These are phyloP conservation scores for Rhododendron simsii DNA, from an alignment of 148 eudicot species.

Conservation along the genomic window DNA sequence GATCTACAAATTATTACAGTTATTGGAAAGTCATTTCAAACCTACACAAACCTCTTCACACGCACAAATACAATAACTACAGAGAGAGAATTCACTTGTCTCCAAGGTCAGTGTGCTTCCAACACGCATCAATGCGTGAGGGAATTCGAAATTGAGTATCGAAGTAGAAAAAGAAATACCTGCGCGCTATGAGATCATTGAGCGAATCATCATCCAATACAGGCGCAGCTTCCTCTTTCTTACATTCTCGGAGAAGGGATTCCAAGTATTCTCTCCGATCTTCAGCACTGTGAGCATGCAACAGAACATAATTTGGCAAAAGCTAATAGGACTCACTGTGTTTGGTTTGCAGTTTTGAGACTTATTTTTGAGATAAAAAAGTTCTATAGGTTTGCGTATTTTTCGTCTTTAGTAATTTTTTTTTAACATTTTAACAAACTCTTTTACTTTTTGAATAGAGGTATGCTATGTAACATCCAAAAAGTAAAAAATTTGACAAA, in stretches of 20 bases:
- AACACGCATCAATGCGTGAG: neutral
- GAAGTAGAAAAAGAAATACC: slow-evolving; percentile 35
- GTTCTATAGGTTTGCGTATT: too few species aligned
- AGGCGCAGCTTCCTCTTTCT: slow-evolving; percentile 98
- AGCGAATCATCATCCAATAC: slow-evolving; percentile 89
- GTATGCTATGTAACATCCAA: too few species aligned
- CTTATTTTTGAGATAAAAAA: too few species aligned
- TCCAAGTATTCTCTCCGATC: slow-evolving; percentile 98
- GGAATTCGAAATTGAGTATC: neutral
- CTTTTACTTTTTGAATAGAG: too few species aligned
- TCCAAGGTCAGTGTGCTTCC: neutral
- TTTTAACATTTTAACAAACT: too few species aligned
- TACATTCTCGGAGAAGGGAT: slow-evolving; percentile 83
- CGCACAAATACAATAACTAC: neutral
- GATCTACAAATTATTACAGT: neutral
- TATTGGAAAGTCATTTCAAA: neutral
- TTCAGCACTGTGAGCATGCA: slow-evolving; percentile 64
- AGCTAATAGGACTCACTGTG: neutral
- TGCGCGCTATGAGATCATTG: slow-evolving; percentile 91
- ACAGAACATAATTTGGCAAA: slow-evolving; percentile 6
- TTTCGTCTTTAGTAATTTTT: too few species aligned
- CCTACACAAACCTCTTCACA: neutral
- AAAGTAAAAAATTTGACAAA: too few species aligned
- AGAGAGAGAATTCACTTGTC: neutral
- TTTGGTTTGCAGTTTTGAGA: too few species aligned